Conservation (phyloP, 352 stramenopile species). For the Phytophthora hibernalis region DNA sequence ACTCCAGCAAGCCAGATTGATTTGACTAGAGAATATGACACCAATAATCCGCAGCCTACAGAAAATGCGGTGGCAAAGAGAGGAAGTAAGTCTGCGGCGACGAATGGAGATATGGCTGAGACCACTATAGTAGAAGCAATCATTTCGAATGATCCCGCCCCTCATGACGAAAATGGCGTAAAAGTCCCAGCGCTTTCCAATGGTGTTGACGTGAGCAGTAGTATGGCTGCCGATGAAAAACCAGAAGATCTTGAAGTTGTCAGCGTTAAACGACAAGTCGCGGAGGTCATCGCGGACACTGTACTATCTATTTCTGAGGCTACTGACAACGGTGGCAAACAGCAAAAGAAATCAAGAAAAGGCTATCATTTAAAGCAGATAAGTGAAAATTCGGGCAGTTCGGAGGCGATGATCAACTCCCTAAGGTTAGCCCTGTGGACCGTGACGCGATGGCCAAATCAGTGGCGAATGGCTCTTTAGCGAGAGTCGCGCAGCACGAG, state of each 20-base stretch:
- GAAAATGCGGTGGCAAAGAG: not conserved
- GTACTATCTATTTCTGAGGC: slow-evolving; percentile 12
- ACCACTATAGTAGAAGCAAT: not conserved
- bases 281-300: slow-evolving; percentile 15
- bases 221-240: not conserved
- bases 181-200: not conserved
- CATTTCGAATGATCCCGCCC: not conserved
- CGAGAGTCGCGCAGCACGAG: slow-evolving; percentile 2
- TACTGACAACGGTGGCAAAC: slow-evolving; percentile 8
- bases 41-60: slow-evolving; percentile 1
- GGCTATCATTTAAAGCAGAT: slow-evolving; percentile 3
- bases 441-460: not conserved
- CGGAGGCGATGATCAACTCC: slow-evolving; percentile 4
- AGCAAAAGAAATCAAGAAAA: slow-evolving; percentile 8
- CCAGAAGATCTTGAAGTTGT: not conserved
- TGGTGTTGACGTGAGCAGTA: not conserved
- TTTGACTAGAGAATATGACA: slow-evolving; percentile 32
- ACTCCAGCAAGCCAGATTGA: slow-evolving; percentile 36
- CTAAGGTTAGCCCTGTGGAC: not conserved
- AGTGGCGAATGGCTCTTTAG: not conserved
- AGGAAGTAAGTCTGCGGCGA: not conserved
- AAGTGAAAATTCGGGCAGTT: slow-evolving; percentile 16
- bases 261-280: slow-evolving; percentile 13
- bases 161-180: slow-evolving; percentile 3
- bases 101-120: slow-evolving; percentile 4